phyloP scores from a whole-genome alignment of 2,329 filamentous ascomycete genomes.

The Elsinoe necatrix region DNA sequence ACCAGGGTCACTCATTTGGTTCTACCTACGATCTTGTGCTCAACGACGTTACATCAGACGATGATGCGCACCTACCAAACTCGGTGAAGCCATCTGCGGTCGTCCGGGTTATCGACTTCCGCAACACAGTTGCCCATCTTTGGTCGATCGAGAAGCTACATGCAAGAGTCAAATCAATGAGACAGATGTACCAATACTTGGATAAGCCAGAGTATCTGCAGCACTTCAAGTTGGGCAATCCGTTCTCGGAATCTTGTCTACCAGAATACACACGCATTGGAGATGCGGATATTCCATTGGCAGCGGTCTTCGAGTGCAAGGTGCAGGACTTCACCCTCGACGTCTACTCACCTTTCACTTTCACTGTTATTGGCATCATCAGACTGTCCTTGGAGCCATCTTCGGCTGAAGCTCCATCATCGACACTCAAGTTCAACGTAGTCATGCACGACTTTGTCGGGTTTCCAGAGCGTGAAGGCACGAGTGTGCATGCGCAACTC shows the following conservation, averaged over 20 bases:
- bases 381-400: slow-evolving; percentile 88
- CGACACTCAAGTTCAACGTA: slow-evolving; percentile 94
- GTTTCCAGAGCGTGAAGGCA: slow-evolving; percentile 91
- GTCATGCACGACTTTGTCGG: slow-evolving; percentile 95
- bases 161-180: slow-evolving; percentile 80
- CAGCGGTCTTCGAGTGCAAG: slow-evolving; percentile 85
- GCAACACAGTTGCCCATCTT: slow-evolving; percentile 72
- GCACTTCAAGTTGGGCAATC: slow-evolving; percentile 86
- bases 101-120: slow-evolving; percentile 84
- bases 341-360: slow-evolving; percentile 85
- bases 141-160: slow-evolving; percentile 94
- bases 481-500: slow-evolving; percentile 91
- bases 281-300: slow-evolving; percentile 84
- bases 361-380: slow-evolving; percentile 81
- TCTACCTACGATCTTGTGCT: slow-evolving; percentile 96
- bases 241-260: slow-evolving; percentile 83
- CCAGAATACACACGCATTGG: slow-evolving; percentile 87
- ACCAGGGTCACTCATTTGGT: slow-evolving; percentile 76
- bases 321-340: slow-evolving; percentile 93
- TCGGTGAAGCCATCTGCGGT: slow-evolving; percentile 84
- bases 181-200: slow-evolving; percentile 93
- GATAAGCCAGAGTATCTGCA: slow-evolving; percentile 91
- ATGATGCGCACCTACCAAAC: slow-evolving; percentile 60
- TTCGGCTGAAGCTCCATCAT: slow-evolving; percentile 81
- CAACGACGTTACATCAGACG: slow-evolving; percentile 79